These are phyloP conservation scores for Aspergillus haitiensis DNA, from an alignment of 495 filamentous ascomycete species.

Conservation along the genomic window DNA sequence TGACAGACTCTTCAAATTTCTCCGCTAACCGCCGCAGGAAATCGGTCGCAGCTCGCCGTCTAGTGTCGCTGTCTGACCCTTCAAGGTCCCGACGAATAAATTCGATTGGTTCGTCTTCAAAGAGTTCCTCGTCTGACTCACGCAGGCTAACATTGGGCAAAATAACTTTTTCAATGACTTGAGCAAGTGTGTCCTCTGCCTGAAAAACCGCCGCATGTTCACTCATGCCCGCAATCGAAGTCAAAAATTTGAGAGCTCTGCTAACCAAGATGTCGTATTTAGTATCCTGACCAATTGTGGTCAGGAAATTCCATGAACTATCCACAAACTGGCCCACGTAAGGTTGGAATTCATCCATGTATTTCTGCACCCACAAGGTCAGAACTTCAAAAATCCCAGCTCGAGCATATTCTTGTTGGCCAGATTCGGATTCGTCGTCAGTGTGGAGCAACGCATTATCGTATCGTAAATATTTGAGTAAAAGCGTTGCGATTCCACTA, in stretches of 20 bases:
- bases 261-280: conserved; percentile 97
- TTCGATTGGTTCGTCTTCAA: conserved; percentile 98
- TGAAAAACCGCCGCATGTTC: conserved; percentile 85
- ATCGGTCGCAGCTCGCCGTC: conserved; percentile 88
- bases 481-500: conserved; percentile 65
- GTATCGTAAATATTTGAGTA: conserved; percentile 93
- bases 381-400: conserved; percentile 89
- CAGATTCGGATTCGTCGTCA: conserved; percentile 83
- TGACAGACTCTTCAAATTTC: conserved; percentile 82
- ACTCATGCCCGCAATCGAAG: conserved; percentile 73
- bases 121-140: conserved; percentile 90
- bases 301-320: conserved; percentile 88
- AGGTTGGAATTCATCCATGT: conserved; percentile 82
- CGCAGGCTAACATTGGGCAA: conserved; percentile 88
- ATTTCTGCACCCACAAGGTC: conserved; percentile 86
- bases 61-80: conserved; percentile 91
- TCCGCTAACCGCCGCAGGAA: conserved; percentile 85
- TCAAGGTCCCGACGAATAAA: conserved; percentile 96
- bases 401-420: conserved; percentile 78
- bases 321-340: conserved; percentile 79
- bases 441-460: conserved; percentile 78
- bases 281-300: conserved; percentile 77
- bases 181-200: conserved; percentile 66
- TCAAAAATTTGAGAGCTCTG: conserved; percentile 90
- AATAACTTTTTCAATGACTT: conserved; percentile 93